phyloP scores from a whole-genome alignment of 805 yeast species.

The Saturnispora serradocipensis region DNA sequence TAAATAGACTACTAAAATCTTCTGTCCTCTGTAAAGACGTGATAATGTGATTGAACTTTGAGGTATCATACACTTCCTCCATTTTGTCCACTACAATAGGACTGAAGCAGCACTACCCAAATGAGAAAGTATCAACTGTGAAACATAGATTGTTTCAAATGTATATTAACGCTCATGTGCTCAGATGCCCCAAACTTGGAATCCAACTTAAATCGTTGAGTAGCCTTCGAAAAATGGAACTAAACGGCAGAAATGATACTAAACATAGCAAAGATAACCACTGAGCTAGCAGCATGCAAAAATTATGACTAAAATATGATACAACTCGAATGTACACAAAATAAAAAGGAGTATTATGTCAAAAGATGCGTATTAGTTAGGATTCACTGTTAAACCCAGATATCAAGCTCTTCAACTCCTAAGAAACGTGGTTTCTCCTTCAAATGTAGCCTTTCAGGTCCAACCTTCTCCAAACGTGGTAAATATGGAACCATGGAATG shows the following conservation, averaged over 20 bases:
- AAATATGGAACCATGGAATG: conserved; percentile 78
- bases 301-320: neutral
- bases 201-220: neutral
- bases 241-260: neutral
- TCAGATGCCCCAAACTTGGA: neutral
- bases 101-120: neutral
- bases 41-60: neutral
- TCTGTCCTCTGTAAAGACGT: neutral
- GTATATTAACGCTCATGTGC: neutral
- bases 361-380: neutral
- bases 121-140: neutral
- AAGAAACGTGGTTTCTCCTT: conserved; percentile 16
- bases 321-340: neutral
- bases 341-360: neutral
- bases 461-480: conserved; percentile 43
- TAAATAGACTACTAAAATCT: neutral
- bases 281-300: neutral
- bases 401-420: conserved; percentile 25
- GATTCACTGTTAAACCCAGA: conserved; percentile 18
- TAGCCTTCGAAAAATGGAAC: too few species aligned
- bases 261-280: neutral
- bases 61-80: neutral
- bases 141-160: neutral
- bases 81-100: neutral
- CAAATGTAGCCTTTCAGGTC: conserved; percentile 8